phyloP scores from a whole-genome alignment of 148 eudicot genomes.

The Camellia granthamiana region DNA sequence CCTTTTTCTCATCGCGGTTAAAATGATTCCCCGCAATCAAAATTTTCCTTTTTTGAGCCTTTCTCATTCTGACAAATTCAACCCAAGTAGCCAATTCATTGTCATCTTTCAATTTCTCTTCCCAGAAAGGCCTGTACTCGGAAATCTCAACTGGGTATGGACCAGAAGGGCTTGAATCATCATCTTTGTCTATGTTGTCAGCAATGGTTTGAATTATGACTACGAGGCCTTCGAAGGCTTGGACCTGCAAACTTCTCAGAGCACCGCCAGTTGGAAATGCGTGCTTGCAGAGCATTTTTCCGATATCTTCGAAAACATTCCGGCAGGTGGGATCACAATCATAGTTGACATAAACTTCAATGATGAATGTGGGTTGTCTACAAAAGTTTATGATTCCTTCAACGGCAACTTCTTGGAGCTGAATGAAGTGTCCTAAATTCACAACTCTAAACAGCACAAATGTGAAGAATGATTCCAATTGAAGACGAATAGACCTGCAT shows the following conservation, averaged over 20 bases:
- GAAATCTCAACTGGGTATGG: constrained; percentile 62
- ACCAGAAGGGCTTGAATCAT: constrained; percentile 38
- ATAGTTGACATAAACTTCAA: constrained; percentile 74
- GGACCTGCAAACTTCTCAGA: constrained; percentile 71
- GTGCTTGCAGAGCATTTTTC: constrained; percentile 69
- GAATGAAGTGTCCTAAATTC: constrained; percentile 36
- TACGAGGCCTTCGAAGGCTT: constrained; percentile 84
- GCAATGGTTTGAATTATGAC: constrained; percentile 73
- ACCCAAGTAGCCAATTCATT: constrained; percentile 56
- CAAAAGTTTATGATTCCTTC: constrained; percentile 83
- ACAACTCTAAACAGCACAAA: constrained; percentile 62
- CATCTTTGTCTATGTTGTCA: constrained; percentile 58
- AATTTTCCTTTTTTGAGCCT: constrained; percentile 69
- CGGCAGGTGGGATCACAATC: constrained; percentile 62
- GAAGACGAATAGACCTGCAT: constrained; percentile 76
- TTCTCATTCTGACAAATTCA: constrained; percentile 47
- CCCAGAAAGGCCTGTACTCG: constrained; percentile 75
- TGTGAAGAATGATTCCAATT: constrained; percentile 82
- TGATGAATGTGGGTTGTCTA: constrained; percentile 69
- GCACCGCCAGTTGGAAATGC: constrained; percentile 63
- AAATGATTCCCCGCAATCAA: constrained; percentile 77
- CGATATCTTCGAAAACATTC: constrained; percentile 77
- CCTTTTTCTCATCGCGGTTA: constrained; percentile 82
- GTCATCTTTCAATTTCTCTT: constrained; percentile 45
- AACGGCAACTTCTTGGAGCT: constrained; percentile 76